These are phyloP conservation scores for Penicillium waksmanii DNA, from an alignment of 495 filamentous ascomycete genomes.

Conservation along the genomic window DNA sequence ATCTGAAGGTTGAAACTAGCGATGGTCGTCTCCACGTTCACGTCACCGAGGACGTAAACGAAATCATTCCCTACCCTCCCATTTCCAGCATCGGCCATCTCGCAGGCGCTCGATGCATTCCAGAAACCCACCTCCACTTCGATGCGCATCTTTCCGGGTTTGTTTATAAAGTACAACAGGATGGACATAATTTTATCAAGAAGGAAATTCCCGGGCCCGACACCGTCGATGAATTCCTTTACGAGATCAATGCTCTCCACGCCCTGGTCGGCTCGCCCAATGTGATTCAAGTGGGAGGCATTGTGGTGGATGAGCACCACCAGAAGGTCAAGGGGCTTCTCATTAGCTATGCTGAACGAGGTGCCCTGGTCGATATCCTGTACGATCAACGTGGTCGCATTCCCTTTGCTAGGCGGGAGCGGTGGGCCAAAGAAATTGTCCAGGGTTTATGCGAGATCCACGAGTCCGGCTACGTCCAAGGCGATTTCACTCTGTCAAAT, in stretches of 20 bases:
- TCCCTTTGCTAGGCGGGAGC: constrained; percentile 76
- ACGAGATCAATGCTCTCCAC: constrained; percentile 94
- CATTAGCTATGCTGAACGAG: constrained; percentile 86
- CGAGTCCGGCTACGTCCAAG: constrained; percentile 95
- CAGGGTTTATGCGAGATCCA: constrained; percentile 90
- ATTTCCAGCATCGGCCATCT: constrained; percentile 77
- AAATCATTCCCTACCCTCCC: constrained; percentile 88
- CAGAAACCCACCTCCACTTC: constrained; percentile 77
- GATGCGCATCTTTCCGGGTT: constrained; percentile 94
- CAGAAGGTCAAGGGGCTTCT: constrained; percentile 84
- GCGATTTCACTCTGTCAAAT: constrained; percentile 96
- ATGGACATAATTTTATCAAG: constrained; percentile 78
- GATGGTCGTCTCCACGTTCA: constrained; percentile 93
- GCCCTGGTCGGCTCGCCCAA: constrained; percentile 70
- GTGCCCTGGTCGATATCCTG: constrained; percentile 87
- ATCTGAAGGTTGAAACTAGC: constrained; percentile 89
- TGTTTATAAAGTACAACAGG: constrained; percentile 87
- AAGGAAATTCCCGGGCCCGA: constrained; percentile 98
- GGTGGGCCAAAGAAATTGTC: constrained; percentile 93
- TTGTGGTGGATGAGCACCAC: constrained; percentile 81
- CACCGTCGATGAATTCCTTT: constrained; percentile 94
- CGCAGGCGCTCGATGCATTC: constrained; percentile 61
- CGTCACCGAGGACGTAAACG: constrained; percentile 96
- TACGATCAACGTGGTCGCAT: constrained; percentile 71
- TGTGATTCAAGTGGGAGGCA: constrained; percentile 86